These are phyloP conservation scores for Triticum urartu DNA, from an alignment of 176 grass and related monocot species.

Conservation along the genomic window DNA sequence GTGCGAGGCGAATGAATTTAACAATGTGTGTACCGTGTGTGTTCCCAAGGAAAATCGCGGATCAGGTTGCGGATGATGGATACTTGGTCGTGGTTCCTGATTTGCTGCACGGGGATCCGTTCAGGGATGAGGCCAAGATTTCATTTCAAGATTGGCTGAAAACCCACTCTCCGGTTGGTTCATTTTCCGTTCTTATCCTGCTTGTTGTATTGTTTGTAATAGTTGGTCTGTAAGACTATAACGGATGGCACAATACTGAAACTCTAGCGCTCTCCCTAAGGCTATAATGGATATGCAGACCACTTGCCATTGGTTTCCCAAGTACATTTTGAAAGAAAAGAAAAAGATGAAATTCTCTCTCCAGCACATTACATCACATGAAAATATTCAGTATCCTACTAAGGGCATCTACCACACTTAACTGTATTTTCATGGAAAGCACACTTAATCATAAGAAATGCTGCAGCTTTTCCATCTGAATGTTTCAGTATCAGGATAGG, in stretches of 20 bases:
- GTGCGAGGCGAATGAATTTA: not conserved
- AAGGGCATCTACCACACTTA: not conserved
- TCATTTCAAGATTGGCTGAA: slow-evolving; percentile 48
- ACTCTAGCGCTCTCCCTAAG: not conserved
- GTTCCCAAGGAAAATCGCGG: slow-evolving; percentile 56
- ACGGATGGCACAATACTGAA: not conserved
- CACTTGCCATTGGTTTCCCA: not conserved
- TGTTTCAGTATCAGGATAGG: not conserved
- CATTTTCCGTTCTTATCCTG: not conserved
- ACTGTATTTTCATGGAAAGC: not conserved
- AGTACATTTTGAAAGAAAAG: not conserved
- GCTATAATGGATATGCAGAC: not conserved
- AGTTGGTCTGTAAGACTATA: not conserved
- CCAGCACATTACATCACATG: not conserved
- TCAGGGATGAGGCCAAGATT: slow-evolving; percentile 25
- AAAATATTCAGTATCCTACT: not conserved
- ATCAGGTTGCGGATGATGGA: slow-evolving; percentile 45
- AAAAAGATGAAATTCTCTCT: not conserved
- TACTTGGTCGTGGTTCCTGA: slow-evolving; percentile 68
- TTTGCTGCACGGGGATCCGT: slow-evolving; percentile 55
- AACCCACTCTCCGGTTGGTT: slow-evolving; percentile 48
- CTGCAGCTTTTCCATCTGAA: not conserved
- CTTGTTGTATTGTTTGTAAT: not conserved
- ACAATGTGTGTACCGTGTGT: not conserved
- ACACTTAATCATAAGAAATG: not conserved